Conservation (phyloP, 495 filamentous ascomycete species). For the Aspergillus carlsbadensis region DNA sequence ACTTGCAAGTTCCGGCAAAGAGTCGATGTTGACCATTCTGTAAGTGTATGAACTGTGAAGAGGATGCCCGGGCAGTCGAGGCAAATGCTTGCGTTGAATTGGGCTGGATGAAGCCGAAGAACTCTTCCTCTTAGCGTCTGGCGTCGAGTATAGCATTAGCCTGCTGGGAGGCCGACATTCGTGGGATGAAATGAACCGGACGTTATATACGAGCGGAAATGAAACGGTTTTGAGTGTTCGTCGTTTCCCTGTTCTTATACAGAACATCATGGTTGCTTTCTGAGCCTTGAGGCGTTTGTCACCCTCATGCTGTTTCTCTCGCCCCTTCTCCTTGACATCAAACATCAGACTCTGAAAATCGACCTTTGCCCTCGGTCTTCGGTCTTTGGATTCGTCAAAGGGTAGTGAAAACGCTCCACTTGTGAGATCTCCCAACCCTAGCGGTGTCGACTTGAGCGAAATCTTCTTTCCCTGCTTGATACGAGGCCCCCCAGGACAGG, state of each 20-base stretch:
- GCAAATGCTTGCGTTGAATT: slow-evolving; percentile 7
- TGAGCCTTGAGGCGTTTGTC: slow-evolving; percentile 42
- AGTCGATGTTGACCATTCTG: slow-evolving; percentile 50
- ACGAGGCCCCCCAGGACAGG: slow-evolving; percentile 28
- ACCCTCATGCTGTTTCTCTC: slow-evolving; percentile 3
- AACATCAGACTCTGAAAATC: slow-evolving; percentile 24
- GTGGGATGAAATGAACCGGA: slow-evolving; percentile 65
- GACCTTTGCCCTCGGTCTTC: slow-evolving; percentile 13
- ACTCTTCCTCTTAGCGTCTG: slow-evolving; percentile 48
- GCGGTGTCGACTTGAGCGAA: slow-evolving; percentile 34
- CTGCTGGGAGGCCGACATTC: slow-evolving; percentile 59
- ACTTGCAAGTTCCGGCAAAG: slow-evolving; percentile 38
- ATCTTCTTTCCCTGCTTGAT: slow-evolving; percentile 41
- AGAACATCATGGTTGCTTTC: slow-evolving; percentile 53
- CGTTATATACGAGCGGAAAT: slow-evolving; percentile 57
- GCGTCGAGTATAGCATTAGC: slow-evolving; percentile 25
- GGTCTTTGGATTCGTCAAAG: slow-evolving; percentile 18
- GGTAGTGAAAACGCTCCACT: slow-evolving; percentile 46
- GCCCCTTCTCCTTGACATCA: slow-evolving; percentile 23
- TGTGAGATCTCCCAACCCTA: slow-evolving; percentile 43
- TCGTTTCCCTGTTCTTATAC: slow-evolving; percentile 28
- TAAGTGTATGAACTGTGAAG: slow-evolving; percentile 63
- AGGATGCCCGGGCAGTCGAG: slow-evolving; percentile 56
- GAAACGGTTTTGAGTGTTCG: slow-evolving; percentile 38
- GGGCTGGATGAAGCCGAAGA: slow-evolving; percentile 11